Base-by-base conservation (phyloP, 441 rosid species). In the Biscutella auriculata region DNA sequence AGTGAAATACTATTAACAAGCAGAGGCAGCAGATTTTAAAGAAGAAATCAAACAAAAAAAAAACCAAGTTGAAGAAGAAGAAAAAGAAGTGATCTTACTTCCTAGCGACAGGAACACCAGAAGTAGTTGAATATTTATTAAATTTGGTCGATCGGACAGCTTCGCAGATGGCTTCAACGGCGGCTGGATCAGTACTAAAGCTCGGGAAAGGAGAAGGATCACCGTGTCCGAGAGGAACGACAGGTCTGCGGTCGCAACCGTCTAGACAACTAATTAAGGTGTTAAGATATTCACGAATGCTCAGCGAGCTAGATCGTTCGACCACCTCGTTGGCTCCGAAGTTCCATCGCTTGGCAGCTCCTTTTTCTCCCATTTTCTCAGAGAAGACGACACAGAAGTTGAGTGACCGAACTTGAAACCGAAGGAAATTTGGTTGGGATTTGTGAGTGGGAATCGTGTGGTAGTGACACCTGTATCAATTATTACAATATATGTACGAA, bases 121-220 rank as follows among this genome's bases (percentile, higher is more conserved):
- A 60, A 3, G 66, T 3, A 6, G 74, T 26, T 27, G 79, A 30
- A 15, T 79, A 81, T 12, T 54, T 43, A 62, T 83, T 83, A 51
- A 63, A 74, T 30, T 76, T 50, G 45, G 69, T 72, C 0, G 85
- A 74, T 4, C 58, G 63, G 16, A 77, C 45, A 52, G 80, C 60
- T 5, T 75, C 78, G 5, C 75, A 71, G 11, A 81, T 35, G 45
- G 84, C 83, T 12, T 77, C 76, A 37, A 72, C 79, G 2, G 84
- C 81, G 2, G 29, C 33, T 1, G 59, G 48, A 12, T 75, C 51
- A 6, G 79, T 64, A 13, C 76, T 37, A 36, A 81, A 83, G 65
- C 75, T 61, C 0, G 78, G 79, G 45, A 70, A 79, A 1, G 48
- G 66, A 3, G 84, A 79, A 13, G 90, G 84, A 41, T 79, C 79